These are phyloP conservation scores for Populus deltoides DNA, from an alignment of 345 rosid species.

Conservation along the genomic window DNA sequence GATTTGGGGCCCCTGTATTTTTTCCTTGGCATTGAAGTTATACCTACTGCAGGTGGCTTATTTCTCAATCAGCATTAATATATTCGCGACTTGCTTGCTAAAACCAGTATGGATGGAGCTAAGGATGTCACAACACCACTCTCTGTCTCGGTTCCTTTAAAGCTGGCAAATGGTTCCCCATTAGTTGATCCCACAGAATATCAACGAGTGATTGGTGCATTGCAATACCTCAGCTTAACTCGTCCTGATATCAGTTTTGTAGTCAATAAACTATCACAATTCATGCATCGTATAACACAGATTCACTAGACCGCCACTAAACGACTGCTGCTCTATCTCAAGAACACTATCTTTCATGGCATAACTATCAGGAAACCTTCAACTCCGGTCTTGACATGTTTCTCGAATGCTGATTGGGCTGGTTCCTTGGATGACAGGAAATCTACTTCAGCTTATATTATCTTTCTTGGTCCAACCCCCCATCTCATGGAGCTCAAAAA, in stretches of 20 bases:
- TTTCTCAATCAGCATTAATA: neutral
- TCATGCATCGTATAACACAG: neutral
- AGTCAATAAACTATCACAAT: neutral
- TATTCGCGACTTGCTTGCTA: too few species aligned
- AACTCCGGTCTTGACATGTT: neutral
- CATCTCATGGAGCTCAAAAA: neutral
- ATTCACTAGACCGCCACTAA: neutral
- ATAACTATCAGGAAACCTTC: too few species aligned
- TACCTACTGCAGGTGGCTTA: neutral
- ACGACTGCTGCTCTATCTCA: neutral
- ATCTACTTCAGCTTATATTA: neutral
- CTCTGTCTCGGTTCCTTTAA: neutral
- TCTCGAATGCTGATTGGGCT: neutral
- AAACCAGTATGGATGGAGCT: neutral
- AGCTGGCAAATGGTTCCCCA: neutral
- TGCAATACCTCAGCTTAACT: fast-evolving
- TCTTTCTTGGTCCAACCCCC: neutral
- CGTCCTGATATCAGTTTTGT: neutral
- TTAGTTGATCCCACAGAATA: neutral
- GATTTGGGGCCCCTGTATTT: neutral
- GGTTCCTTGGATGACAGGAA: neutral
- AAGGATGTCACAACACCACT: neutral
- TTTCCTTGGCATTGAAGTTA: neutral
- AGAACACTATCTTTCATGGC: neutral
- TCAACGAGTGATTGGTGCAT: fast-evolving